Base-by-base conservation (phyloP, 2,329 filamentous ascomycete genomes). In the Colletotrichum falcatum region DNA sequence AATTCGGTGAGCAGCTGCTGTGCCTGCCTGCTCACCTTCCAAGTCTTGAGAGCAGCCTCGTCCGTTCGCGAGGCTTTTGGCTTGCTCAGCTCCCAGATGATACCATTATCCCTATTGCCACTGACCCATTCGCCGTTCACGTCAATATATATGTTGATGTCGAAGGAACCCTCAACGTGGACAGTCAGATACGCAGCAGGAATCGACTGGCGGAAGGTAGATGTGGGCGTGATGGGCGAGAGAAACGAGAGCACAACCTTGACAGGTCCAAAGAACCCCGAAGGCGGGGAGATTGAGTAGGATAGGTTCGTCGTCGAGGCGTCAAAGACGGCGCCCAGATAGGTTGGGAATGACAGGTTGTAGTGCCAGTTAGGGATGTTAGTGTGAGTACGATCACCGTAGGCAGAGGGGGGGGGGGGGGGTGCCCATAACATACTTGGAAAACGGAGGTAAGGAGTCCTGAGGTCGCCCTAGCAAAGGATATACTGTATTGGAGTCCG, bases 91-190 rank as follows among this genome's bases (percentile, higher is more conserved):
- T 87, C 83, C 94, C 94, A 97, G 68, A 87, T 84, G 65, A 97
- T 92, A 63, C 87, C 83, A 74, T 87, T 93, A 42, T 87, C 89
- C 60, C 89, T 84, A 73, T 94, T 87, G 23, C 93, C 93, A 76
- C 91, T 96, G 70, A 94, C 91, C 93, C 94, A 97, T 77, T 94
- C 90, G 9, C 91, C 91, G 75, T 93, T 92, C 64, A 92, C 74
- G 76, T 93, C 91, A 70, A 91, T 81, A 75, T 92, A 93, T 59
- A 91, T 76, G 76, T 90, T 87, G 16, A 93, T 81, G 72, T 91
- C 84, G 61, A 91, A 88, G 72, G 84, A 84, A 6, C 93, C 93
- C 71, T 90, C 86, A 16, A 92, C 92, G 75, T 90, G 81, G 49
- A 95, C 85, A 7, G 89, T 92, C 72, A 97, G 77, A 78, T 97